A percentile compares a stretch with the other conserved stretches of the same genome.
Evolutionary conservation across 2,329 filamentous ascomycete genomes (phyloP).

Genomic region (Fragosphaeria purpurea): DNA sequence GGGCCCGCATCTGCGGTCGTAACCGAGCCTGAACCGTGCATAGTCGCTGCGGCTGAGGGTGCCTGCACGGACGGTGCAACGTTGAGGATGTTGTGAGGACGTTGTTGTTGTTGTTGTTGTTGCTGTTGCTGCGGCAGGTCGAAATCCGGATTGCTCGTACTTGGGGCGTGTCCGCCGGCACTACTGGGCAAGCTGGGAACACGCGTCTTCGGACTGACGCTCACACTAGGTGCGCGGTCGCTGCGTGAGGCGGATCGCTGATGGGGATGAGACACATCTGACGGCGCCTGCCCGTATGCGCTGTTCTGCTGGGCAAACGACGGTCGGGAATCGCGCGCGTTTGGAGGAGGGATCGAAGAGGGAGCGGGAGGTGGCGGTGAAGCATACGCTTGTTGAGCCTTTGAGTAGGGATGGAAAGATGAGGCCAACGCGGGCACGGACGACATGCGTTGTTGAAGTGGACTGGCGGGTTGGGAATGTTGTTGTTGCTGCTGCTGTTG

Average conservation of each 20-base stretch:
- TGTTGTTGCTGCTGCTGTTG: constrained; percentile 9
- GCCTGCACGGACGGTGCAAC: background rate
- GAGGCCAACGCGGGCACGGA: constrained; percentile 6
- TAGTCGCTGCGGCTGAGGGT: background rate
- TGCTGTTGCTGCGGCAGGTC: background rate
- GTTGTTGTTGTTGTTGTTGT: background rate
- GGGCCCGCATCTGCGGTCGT: no score
- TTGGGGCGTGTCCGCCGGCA: constrained; percentile 19
- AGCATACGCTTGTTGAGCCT: constrained; percentile 5
- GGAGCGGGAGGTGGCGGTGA: constrained; percentile 23
- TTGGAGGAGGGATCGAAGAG: background rate
- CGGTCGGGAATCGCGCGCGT: background rate
- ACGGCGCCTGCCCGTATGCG: constrained; percentile 32
- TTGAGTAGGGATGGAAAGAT: background rate
- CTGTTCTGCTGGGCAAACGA: constrained; percentile 13
- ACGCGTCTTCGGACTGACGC: constrained; percentile 69
- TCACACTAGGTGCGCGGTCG: constrained; percentile 61
- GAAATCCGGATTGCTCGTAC: background rate
- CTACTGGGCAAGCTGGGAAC: constrained; percentile 42
- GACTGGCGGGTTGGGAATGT: constrained; percentile 45
- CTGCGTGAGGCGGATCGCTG: constrained; percentile 43
- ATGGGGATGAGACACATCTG: constrained; percentile 23
- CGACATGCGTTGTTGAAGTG: constrained; percentile 45
- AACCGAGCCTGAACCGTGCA: no score
- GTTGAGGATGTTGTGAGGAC: background rate